These are phyloP conservation scores for Dysphania ambrosioides DNA, from an alignment of 148 eudicot species.

Conservation along the genomic window DNA sequence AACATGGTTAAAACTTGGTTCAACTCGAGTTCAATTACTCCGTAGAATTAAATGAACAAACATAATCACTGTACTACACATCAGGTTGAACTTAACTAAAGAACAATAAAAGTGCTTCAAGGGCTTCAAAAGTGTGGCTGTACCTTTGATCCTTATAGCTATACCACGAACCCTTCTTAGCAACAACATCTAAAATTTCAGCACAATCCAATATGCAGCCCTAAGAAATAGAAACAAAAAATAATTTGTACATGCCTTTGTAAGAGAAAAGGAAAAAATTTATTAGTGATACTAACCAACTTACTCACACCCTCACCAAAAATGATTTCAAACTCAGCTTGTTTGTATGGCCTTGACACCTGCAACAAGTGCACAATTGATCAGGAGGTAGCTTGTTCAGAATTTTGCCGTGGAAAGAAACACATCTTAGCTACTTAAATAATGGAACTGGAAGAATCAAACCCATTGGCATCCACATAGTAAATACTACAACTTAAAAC, in stretches of 20 bases:
- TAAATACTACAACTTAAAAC: neutral
- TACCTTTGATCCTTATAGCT: conserved; percentile 90
- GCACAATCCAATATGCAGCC: conserved; percentile 97
- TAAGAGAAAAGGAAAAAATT: neutral
- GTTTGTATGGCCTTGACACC: conserved; percentile 98
- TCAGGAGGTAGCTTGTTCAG: neutral
- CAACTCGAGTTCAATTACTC: neutral
- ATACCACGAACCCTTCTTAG: conserved; percentile 91
- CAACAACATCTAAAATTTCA: conserved; percentile 74
- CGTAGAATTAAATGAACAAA: neutral
- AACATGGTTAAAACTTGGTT: neutral
- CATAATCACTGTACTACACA: neutral
- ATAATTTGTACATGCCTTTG: neutral
- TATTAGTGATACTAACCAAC: conserved; percentile 52
- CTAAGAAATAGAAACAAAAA: conserved; percentile 31
- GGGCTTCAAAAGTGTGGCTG: conserved; percentile 8
- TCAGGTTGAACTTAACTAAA: neutral
- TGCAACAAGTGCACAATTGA: conserved; percentile 27
- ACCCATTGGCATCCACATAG: neutral
- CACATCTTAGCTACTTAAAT: neutral
- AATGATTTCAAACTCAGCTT: conserved; percentile 93
- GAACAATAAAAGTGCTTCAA: neutral
- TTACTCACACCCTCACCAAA: conserved; percentile 97
- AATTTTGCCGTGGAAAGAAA: neutral
- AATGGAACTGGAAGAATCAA: neutral